Evolutionary conservation across 495 filamentous ascomycete species (phyloP), one percentile per base, ranked within the genome.

Genomic region (Articulospora tetracladia): DNA sequence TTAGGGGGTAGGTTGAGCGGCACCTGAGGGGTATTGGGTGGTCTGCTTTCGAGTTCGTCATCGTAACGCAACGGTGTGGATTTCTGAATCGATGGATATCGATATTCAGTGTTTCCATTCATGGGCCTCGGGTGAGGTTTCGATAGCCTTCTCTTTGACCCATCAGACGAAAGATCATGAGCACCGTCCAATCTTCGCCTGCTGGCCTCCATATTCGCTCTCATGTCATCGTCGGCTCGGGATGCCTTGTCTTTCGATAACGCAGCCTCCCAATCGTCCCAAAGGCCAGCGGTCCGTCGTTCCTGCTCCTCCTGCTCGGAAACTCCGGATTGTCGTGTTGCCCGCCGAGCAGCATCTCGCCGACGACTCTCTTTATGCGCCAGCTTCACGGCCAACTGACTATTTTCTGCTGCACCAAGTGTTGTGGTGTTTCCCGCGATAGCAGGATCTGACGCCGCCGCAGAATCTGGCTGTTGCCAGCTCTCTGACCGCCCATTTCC

Each of bases 361-460:
- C 91, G 82, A 50, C 72, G 77, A 47, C 93, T 83, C 71, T 96
- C 91, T 20, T 79, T 85, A 55, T 86, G 83, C 0, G 91, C 91
- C 34, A 96, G 65, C 61, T 87, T 80, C 6, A 95, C 88, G 10
- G 92, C 92, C 36, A 97, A 78, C 30, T 92, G 86, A 57, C 82
- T 79, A 59, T 95, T 79, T 53, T 90, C 82, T 12, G 76, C 80
- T 3, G 88, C 89, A 68, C 89, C 86, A 22, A 97, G 72, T 6
- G 85, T 72, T 2, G 55, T 59, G 55, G 73, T 59, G 51, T 68
- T 68, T 66, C 74, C 70, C 6, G 78, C 76, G 6, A 83, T 56
- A 8, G 77, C 76, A 0, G 77, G 75, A 46, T 82, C 82, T n/a
- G 39, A 44, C 17, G 72, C 71, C 15, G 73, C 72, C n/a, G 78